Evolutionary conservation across 2,329 filamentous ascomycete species (phyloP).

Genomic region (Xylaria sp.): DNA sequence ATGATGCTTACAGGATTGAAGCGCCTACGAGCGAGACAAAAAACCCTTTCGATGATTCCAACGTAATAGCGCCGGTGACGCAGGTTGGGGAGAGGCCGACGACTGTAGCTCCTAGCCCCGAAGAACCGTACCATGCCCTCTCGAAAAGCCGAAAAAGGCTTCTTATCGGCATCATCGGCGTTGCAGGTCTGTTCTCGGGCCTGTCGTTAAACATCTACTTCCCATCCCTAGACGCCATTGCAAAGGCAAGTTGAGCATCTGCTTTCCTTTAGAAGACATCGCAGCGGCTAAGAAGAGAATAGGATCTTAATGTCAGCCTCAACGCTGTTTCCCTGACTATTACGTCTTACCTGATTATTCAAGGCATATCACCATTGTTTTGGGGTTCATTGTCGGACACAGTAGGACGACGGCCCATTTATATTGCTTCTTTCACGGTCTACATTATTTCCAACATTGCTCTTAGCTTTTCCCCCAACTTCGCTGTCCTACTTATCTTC

Average conservation of each 20-base stretch:
- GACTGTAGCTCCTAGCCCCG: too few species aligned
- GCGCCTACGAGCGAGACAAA: too few species aligned
- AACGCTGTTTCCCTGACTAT: neutral
- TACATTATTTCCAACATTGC: slow-evolving; percentile 44
- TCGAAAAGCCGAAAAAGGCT: too few species aligned
- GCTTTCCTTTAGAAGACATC: too few species aligned
- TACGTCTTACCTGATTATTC: neutral
- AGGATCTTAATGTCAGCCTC: neutral
- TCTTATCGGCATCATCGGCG: neutral
- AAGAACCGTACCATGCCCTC: too few species aligned
- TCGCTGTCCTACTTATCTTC: slow-evolving; percentile 17
- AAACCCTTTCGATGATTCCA: too few species aligned
- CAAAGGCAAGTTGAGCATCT: too few species aligned
- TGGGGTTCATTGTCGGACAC: slow-evolving; percentile 45
- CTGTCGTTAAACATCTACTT: neutral
- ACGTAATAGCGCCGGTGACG: too few species aligned
- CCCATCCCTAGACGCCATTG: too few species aligned
- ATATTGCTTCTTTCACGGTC: slow-evolving; percentile 45
- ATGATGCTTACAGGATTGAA: too few species aligned
- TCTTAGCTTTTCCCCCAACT: slow-evolving; percentile 22
- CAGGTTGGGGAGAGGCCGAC: too few species aligned
- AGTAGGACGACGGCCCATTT: slow-evolving; percentile 47
- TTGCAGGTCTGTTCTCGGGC: neutral
- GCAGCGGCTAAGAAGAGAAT: neutral
- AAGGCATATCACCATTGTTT: neutral